Base-by-base conservation (phyloP, 257 asterid species). In the Penstemon barbatus region DNA sequence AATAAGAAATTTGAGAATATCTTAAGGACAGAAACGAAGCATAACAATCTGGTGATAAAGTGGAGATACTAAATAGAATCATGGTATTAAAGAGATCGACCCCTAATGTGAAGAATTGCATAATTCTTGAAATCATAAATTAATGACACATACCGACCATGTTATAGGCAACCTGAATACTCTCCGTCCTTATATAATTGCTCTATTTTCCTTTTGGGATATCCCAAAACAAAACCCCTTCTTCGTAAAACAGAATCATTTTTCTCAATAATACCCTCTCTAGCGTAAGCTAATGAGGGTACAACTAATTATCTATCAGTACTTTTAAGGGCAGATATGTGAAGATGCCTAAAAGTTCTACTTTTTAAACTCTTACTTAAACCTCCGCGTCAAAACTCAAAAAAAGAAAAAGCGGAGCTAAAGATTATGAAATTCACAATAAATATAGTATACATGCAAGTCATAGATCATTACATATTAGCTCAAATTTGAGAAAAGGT, bases 1-100 rank as follows among this genome's bases (percentile, higher is more conserved):
- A 42, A 18, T 55, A 48, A 18, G 59, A 41, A 55, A 72, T 63
- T 37, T 57, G 62, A 7, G 15, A 70, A 38, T 53, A 52, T 7
- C 3, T 10, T 25, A 53, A 50, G 1, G 63, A 54, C 18, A 37
- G 10, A 41, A 41, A 9, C 9, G 19, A 15, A 36, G 10, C 37
- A 12, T 12, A 8, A 49, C 54, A 49, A 49, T 49, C 5, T 11
- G 11, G 11, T 25, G 46, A 46, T 46, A 3, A 33, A 10, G 43
- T 18, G 2, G n/a, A 63, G 19, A 12, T 63, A 50, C 8, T 10
- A 43, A 33, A 63, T 4, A 19, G 18, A 12, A 42, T 62, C 8
- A 7, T 36, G 36, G 36, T 44, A 56, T 41, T 5, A 56, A 39
- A 13, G 41, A 25, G 10, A 19, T 39, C 7, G n/a, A 38, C 48